Base-by-base conservation (phyloP, 345 rosid species). In the Lepidium aucheri region DNA sequence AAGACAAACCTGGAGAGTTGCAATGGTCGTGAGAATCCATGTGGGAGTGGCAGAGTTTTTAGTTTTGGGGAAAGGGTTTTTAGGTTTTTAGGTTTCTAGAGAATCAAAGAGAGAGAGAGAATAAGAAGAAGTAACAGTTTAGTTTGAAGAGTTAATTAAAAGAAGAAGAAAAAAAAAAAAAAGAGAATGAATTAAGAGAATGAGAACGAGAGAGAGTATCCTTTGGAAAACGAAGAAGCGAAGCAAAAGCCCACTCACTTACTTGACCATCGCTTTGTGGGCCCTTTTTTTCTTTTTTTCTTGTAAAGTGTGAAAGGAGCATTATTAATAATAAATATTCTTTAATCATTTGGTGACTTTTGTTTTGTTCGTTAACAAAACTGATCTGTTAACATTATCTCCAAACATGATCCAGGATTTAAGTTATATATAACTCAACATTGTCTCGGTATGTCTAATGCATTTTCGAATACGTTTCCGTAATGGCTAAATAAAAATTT, bases 181-280 rank as follows among this genome's bases (percentile, higher is more conserved):
- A 33, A 66, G 34, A 62, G 42, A 67, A 60, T 14, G 17, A 67
- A 22, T 47, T 58, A 46, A 12, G 17, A 1, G 6, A 12, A 26
- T 26, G 14, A 39, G 44, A 13, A 3, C 1, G 49, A 18, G 51
- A 14, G 24, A 60, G 28, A 45, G 24, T 63, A n/a, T n/a, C n/a
- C n/a, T 5, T 63, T 63, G 56, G 57, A 17, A 70, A 70, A 70
- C 75, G 75, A 70, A 63, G 75, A 70, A 62, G 75, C 69, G n/a
- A 70, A 70, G 75, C 63, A 70, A 70, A 70, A 70, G 69, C 63
- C 75, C 75, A 70, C 67, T 59, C 62, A 30, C 20, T n/a, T 22
- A 15, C 38, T 32, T 10, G 3, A 10, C 40, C 56, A 53, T 62
- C 41, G 56, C 55, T 63, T 35, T 14, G 20, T 54, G 38, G 72